Conservation (phyloP, 768 basidiomycete genomes). For the Tephrocybe sp. region DNA sequence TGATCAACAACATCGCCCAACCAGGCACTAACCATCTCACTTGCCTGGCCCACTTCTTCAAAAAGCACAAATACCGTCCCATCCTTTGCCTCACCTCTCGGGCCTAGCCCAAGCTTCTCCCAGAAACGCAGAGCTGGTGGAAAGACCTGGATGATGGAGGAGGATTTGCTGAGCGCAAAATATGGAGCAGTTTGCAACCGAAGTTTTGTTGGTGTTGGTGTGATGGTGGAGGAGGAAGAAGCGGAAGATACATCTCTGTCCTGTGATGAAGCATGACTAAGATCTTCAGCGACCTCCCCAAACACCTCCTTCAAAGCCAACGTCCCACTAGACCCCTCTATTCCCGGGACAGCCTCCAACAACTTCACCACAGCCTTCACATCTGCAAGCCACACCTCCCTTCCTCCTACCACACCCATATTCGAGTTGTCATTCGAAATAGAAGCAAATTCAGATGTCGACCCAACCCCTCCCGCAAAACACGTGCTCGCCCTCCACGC, state of each 20-base stretch:
- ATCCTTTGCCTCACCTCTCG: constrained; percentile 71
- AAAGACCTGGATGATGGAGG: constrained; percentile 65
- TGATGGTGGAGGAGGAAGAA: background rate
- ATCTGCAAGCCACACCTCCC: constrained; percentile 61
- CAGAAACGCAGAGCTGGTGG: constrained; percentile 79
- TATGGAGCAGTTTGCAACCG: background rate
- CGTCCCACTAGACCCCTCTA: constrained; percentile 33
- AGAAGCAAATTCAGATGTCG: too few relatives aligned
- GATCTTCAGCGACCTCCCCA: constrained; percentile 1
- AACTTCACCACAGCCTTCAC: constrained; percentile 43
- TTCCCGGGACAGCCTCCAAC: constrained; percentile 35
- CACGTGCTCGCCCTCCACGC: constrained; percentile 53
- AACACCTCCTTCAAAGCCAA: constrained; percentile 41
- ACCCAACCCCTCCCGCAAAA: too few relatives aligned
- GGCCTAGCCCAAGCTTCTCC: constrained; percentile 79
- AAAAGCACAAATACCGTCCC: constrained; percentile 67
- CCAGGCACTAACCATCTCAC: constrained; percentile 55
- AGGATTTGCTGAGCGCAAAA: background rate
- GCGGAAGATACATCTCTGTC: too few relatives aligned
- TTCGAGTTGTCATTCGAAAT: too few relatives aligned
- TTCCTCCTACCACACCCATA: constrained; percentile 12
- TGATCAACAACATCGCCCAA: constrained; percentile 46
- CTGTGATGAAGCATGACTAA: background rate
- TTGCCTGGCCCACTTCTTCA: constrained; percentile 54
- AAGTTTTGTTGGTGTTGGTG: background rate